These are phyloP conservation scores for Panicum hallii DNA, from an alignment of 202 grass and related monocot genomes.

Conservation along the genomic window DNA sequence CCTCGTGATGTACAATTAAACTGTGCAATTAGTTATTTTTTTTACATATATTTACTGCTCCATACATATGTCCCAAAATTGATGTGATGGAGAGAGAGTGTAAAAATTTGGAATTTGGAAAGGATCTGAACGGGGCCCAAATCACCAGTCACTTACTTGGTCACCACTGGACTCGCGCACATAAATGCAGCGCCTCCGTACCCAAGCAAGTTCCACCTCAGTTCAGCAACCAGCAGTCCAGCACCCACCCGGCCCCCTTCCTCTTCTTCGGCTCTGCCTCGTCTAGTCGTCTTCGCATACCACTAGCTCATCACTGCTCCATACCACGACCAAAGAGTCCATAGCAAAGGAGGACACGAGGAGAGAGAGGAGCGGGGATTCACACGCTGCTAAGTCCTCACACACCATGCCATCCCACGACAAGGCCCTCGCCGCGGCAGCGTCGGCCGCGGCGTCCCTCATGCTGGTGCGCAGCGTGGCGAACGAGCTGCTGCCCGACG, in stretches of 20 bases:
- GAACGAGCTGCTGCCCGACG: conserved; percentile 60
- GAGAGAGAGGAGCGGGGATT: no score
- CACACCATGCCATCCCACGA: conserved; percentile 60
- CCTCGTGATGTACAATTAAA: no score
- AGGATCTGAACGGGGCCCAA: no score
- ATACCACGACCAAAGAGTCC: no score
- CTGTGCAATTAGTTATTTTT: no score
- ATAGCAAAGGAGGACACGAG: background rate
- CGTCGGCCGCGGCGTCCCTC: conserved; percentile 52
- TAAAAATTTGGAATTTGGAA: no score
- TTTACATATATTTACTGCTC: no score
- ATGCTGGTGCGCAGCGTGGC: conserved; percentile 67
- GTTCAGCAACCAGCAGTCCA: background rate
- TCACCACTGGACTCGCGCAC: background rate
- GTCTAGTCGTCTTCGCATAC: background rate
- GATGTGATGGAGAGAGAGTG: no score
- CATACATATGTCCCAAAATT: no score
- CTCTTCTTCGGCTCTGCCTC: no score
- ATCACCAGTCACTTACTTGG: background rate
- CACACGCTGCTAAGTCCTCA: background rate
- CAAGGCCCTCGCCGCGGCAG: conserved; percentile 49
- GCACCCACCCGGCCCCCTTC: no score
- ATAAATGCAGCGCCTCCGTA: conserved; percentile 13
- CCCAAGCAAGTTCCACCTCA: background rate
- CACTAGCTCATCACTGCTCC: background rate